These are phyloP conservation scores for Aplosporella prunicola DNA, from an alignment of 2,329 filamentous ascomycete species.

Conservation along the genomic window DNA sequence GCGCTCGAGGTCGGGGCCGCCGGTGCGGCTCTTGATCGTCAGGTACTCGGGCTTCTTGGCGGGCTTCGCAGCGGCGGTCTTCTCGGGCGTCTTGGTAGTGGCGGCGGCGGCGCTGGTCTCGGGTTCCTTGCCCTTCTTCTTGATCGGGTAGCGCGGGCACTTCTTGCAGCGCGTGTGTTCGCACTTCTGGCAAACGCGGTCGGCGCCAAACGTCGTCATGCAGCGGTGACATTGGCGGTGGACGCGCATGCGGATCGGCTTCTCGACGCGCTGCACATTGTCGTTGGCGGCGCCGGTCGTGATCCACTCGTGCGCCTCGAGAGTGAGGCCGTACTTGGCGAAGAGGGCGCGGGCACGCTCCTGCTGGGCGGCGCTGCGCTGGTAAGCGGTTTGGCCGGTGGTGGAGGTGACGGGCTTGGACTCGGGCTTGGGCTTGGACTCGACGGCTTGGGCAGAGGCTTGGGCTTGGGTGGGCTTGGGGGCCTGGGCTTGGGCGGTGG, in stretches of 20 bases:
- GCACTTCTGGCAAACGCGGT: constrained; percentile 67
- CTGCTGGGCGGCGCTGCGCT: constrained; percentile 24
- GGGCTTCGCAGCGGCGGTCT: constrained; percentile 4
- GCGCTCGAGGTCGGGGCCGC: constrained; percentile 61
- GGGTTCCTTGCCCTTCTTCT: constrained; percentile 36
- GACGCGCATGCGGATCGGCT: constrained; percentile 68
- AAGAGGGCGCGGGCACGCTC: constrained; percentile 33
- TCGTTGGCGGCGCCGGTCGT: constrained; percentile 17
- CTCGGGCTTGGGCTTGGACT: constrained; percentile 7
- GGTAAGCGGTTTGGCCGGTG: constrained; percentile 10
- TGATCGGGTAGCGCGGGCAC: constrained; percentile 65
- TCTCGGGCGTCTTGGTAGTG: constrained; percentile 2
- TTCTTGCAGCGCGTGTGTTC: constrained; percentile 71
- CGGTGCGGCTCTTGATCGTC: constrained; percentile 55
- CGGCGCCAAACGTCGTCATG: constrained; percentile 60
- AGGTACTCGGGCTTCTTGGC: constrained; percentile 40
- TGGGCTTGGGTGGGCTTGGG: constrained; percentile 5
- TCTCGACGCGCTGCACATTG: constrained; percentile 51
- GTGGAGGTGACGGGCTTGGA: constrained; percentile 11
- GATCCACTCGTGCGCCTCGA: constrained; percentile 31
- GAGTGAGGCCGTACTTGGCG: constrained; percentile 33
- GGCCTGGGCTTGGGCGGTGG: not conserved
- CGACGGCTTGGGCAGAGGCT: constrained; percentile 1
- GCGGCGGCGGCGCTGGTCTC: constrained; percentile 16
- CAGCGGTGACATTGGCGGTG: constrained; percentile 76